Conservation (phyloP, 495 filamentous ascomycete genomes). For the Melanomma pulvis-pyrius region DNA sequence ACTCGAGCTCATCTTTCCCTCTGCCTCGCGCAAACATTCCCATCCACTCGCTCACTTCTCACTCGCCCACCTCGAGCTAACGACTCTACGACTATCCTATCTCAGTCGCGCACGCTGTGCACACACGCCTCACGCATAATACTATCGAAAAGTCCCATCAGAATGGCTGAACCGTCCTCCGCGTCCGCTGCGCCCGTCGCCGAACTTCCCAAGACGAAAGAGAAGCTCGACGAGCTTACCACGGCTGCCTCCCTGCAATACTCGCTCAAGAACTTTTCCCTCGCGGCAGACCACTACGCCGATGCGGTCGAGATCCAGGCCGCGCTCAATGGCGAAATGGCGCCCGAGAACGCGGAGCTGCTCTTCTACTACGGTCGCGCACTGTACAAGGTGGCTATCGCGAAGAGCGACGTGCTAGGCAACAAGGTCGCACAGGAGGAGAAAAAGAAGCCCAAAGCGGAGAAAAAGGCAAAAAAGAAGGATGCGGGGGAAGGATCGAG, state of each 20-base stretch:
- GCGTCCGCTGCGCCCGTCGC: slow-evolving; percentile 11
- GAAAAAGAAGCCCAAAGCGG: slow-evolving; percentile 48
- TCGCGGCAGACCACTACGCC: slow-evolving; percentile 83
- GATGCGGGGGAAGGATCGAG: slow-evolving; percentile 26
- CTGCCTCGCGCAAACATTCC: neutral
- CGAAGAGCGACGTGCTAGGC: slow-evolving; percentile 92
- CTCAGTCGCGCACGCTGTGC: neutral
- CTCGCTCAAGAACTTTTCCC: slow-evolving; percentile 79
- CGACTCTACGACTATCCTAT: neutral
- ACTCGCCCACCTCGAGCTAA: neutral
- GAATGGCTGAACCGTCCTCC: slow-evolving; percentile 16
- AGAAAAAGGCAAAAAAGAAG: slow-evolving; percentile 51
- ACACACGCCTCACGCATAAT: neutral
- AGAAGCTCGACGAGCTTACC: slow-evolving; percentile 52
- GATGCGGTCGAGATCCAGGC: slow-evolving; percentile 88
- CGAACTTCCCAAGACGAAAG: slow-evolving; percentile 23
- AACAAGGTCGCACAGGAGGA: slow-evolving; percentile 69
- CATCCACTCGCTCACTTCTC: neutral
- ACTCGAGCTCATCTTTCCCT: neutral
- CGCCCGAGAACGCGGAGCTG: slow-evolving; percentile 84
- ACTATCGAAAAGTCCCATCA: neutral
- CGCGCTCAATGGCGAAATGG: slow-evolving; percentile 88
- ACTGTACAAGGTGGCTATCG: slow-evolving; percentile 88
- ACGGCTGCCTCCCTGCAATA: slow-evolving; percentile 69
- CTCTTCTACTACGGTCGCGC: slow-evolving; percentile 92